Base-by-base conservation (phyloP, 2,329 filamentous ascomycete species). In the Ramularia endophylla region DNA sequence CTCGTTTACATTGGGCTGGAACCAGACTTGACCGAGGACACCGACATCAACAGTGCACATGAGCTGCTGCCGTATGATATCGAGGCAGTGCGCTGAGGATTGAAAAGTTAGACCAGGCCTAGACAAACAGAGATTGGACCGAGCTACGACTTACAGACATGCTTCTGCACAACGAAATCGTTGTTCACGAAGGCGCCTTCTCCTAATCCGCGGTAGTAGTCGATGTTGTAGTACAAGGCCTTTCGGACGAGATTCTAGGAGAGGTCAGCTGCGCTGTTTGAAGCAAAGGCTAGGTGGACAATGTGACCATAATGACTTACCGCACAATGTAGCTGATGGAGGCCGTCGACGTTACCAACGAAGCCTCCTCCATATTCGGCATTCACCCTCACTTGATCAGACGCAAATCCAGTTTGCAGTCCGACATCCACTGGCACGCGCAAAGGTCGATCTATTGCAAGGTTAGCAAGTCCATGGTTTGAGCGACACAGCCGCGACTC, bases 21-120 rank as follows among this genome's bases (percentile, higher is more conserved):
- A 73, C 78, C 78, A 82, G 5, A 81, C 70, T 51, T 82, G 77
- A 8, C 78, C 78, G 0, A 81, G 65, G 0, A 83, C 70, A 1
- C 71, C 77, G 4, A 76, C 73, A 50, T 82, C 79, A 18, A 75
- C 66, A 17, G 72, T 76, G 59, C 78, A 82, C 76, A 81, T 81
- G 9, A 83, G 66, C n/a, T 79, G 73, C 55, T 83, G 78, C 1
- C 78, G 73, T 36, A 82, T 48, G 5, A 75, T 76, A 47, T 82
- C 79, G 22, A 82, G 64, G 44, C 79, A 82, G 46, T 82, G 78
- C 5, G 72, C 71, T 74, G 36, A 19, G 15, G 17, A 19, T 11
- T 5, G 8, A 16, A 11, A 11, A 33, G 30, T 33, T 11, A 16
- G 30, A 7, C 8, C 13, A 5, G 30, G 30, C 5, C 30, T 8